Evolutionary conservation across 2,329 filamentous ascomycete genomes (phyloP), one percentile per base, ranked within the genome.

Genomic region (Aspergillus pseudoglaucus): DNA sequence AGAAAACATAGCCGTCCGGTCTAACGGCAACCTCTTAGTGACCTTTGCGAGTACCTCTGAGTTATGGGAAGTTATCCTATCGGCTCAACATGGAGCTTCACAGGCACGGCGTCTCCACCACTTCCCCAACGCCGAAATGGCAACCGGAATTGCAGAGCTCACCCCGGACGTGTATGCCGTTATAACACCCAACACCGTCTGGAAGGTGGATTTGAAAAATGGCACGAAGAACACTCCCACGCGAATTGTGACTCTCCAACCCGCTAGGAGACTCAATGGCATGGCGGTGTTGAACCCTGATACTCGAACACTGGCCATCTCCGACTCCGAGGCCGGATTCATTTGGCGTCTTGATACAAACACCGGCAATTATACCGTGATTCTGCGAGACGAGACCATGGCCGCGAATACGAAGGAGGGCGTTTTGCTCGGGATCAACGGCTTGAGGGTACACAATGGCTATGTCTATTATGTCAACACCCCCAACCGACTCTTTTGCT

Each of bases 11-110:
- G 62, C 63, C 5, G 51, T 62, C 1, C 57, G 61, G 14, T 44
- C 50, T 6, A 67, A 64, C 25, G 62, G 67, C 17, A 59, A 64
- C 35, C 50, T 70, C 12, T 56, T 69, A 6, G 48, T 65, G 17
- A 62, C 62, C 5, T 37, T 50, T 18, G 42, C 50, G n/a, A 55
- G 47, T 23, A 47, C 46, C 18, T 47, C 53, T 32, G 54, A 54
- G 39, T 44, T 54, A 22, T 58, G 53, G 54, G 51, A 52, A 17
- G 46, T 54, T n/a, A 42, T 35, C 7, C 47, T 15, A 20, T 42
- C 37, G 9, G 39, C 25, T 9, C 15, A 45, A 18, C 44, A 48
- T 18, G 44, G 47, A 1, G 37, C 46, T 23, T 45, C 41, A 35
- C 45, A 53, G 17, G 53, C 50, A 15, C 38, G 42, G n/a, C 17